These are phyloP conservation scores for Xylariaceae sp. DNA, from an alignment of 2,329 filamentous ascomycete species.

Conservation along the genomic window DNA sequence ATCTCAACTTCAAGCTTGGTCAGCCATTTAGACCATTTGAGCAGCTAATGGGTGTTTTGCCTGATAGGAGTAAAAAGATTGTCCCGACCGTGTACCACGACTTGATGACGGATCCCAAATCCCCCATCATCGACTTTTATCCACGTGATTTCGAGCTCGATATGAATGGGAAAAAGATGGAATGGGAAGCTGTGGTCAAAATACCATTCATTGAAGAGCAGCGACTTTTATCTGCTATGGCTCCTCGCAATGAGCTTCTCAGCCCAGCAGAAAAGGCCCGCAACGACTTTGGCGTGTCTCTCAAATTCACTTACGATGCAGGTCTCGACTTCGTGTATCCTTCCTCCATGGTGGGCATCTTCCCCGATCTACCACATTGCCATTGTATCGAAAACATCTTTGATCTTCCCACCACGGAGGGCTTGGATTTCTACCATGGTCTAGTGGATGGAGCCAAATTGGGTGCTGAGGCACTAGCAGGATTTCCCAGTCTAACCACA, in stretches of 20 bases:
- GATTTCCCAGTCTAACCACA: conserved; percentile 87
- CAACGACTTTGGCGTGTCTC: conserved; percentile 85
- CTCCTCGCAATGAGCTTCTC: conserved; percentile 75
- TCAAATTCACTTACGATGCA: conserved; percentile 87
- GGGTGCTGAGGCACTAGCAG: conserved; percentile 79
- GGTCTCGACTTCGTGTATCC: conserved; percentile 79
- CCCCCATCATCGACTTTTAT: conserved; percentile 97
- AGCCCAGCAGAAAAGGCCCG: conserved; percentile 73
- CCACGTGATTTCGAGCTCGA: conserved; percentile 95
- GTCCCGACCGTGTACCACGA: conserved; percentile 85
- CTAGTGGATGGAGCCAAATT: conserved; percentile 81
- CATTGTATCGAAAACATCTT: conserved; percentile 95
- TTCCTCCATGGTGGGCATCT: conserved; percentile 83
- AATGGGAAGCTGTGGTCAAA: conserved; percentile 98
- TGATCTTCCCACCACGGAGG: conserved; percentile 88
- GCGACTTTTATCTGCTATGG: conserved; percentile 81
- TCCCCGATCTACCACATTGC: conserved; percentile 83
- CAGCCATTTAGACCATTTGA: conserved; percentile 94
- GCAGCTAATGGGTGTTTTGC: conserved; percentile 96
- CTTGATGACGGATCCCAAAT: conserved; percentile 86
- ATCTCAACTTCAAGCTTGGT: conserved; percentile 89
- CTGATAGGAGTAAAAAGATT: conserved; percentile 95
- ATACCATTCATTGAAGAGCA: conserved; percentile 98
- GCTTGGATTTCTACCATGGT: conserved; percentile 79
- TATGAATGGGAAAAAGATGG: conserved; percentile 99